phyloP scores from a whole-genome alignment of 805 yeast genomes.

The Kodamaea jinghongensis region DNA sequence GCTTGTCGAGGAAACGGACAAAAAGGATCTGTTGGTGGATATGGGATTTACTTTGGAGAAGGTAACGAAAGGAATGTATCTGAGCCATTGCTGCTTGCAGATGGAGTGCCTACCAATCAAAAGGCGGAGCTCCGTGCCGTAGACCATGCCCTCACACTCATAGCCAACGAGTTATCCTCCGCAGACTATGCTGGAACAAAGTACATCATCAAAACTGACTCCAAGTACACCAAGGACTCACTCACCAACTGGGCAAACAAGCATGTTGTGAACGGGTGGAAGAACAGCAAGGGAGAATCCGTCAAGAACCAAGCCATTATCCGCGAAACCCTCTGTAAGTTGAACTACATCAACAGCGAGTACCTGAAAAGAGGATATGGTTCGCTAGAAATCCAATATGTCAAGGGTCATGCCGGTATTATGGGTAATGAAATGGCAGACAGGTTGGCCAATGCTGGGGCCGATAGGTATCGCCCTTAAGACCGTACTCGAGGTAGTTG shows the following conservation, averaged over 20 bases:
- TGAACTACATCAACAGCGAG: constrained; percentile 33
- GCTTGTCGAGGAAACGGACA: constrained; percentile 64
- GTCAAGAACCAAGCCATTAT: constrained; percentile 58
- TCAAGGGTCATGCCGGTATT: constrained; percentile 68
- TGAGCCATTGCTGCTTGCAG: constrained; percentile 42
- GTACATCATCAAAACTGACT: constrained; percentile 62
- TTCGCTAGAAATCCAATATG: constrained; percentile 52
- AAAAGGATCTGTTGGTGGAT: constrained; percentile 38
- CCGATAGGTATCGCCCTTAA: constrained; percentile 3
- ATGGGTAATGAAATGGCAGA: constrained; percentile 81
- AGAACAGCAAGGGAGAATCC: constrained; percentile 36
- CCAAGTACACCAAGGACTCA: constrained; percentile 59
- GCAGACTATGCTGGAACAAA: constrained; percentile 7
- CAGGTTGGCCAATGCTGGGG: constrained; percentile 52
- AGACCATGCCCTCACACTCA: constrained; percentile 47
- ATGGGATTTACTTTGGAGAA: constrained; percentile 70
- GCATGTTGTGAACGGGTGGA: constrained; percentile 62
- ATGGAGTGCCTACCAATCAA: constrained; percentile 62
- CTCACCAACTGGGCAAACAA: constrained; percentile 53
- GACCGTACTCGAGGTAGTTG: too few relatives aligned
- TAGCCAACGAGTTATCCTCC: constrained; percentile 24
- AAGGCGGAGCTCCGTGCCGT: constrained; percentile 78
- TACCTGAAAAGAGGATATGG: constrained; percentile 35
- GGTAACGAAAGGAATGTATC: constrained; percentile 54
- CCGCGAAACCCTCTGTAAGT: constrained; percentile 21